Conservation (phyloP, 2,329 filamentous ascomycete genomes). For the Stagonosporopsis tanaceti region DNA sequence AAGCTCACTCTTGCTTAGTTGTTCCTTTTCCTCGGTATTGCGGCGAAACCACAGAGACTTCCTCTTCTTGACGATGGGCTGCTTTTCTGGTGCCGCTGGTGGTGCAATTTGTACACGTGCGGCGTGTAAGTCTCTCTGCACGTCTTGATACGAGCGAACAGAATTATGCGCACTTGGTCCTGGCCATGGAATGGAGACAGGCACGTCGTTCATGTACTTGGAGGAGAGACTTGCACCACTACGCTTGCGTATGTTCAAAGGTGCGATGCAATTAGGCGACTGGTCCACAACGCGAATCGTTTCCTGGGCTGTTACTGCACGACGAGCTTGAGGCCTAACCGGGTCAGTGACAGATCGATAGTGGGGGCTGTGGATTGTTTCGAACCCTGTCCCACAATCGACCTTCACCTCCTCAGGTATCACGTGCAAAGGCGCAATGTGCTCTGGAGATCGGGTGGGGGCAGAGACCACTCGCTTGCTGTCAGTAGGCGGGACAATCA, state of each 20-base stretch:
- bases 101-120: conserved; percentile 21
- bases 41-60: conserved; percentile 58
- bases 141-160: conserved; percentile 31
- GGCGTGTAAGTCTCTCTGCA: conserved; percentile 32
- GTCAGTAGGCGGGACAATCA: conserved; percentile 57
- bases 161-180: conserved; percentile 20
- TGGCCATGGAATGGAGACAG: conserved; percentile 26
- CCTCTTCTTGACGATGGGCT: conserved; percentile 51
- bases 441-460: conserved; percentile 44
- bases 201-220: conserved; percentile 22
- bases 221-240: conserved; percentile 45
- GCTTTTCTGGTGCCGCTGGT: conserved; percentile 33
- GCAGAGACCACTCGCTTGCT: conserved; percentile 58
- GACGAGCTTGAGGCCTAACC: conserved; percentile 38
- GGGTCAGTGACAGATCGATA: conserved; percentile 57
- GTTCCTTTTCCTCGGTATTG: conserved; percentile 43
- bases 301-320: conserved; percentile 41
- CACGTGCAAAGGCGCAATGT: conserved; percentile 53
- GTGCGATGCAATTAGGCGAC: conserved; percentile 60
- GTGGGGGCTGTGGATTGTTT: conserved; percentile 31
- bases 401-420: conserved; percentile 61
- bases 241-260: conserved; percentile 64
- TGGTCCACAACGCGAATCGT: conserved; percentile 67
- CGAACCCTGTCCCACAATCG: conserved; percentile 46
- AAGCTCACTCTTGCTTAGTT: conserved; percentile 35